These are phyloP conservation scores for Gaeumannomyces tritici DNA, from an alignment of 2,329 filamentous ascomycete species.

Conservation along the genomic window DNA sequence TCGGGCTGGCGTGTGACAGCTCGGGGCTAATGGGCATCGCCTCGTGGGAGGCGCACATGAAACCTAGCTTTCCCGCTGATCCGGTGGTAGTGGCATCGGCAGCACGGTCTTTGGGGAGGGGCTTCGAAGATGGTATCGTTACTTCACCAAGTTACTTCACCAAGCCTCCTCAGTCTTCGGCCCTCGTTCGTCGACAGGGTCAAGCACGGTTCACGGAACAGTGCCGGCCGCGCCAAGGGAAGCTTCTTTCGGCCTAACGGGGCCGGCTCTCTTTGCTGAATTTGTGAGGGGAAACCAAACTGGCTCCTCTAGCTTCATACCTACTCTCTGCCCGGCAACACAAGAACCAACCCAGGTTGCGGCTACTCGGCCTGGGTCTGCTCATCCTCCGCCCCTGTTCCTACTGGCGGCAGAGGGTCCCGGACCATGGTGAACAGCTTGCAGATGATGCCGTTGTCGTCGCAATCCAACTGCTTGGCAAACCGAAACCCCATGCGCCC, in stretches of 20 bases:
- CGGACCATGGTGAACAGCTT: slow-evolving; percentile 40
- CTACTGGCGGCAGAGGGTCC: slow-evolving; percentile 19
- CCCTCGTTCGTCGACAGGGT: background rate
- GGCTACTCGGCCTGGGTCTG: background rate
- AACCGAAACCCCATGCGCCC: slow-evolving; percentile 58
- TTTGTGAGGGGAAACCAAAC: too few relatives aligned
- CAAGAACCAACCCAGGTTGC: background rate
- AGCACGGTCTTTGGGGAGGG: background rate
- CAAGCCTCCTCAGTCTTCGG: background rate
- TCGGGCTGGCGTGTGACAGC: background rate
- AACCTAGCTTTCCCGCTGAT: background rate
- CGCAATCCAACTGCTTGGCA: slow-evolving; percentile 55
- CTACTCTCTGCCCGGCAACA: too few relatives aligned
- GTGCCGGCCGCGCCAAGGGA: background rate
- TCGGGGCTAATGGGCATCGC: background rate
- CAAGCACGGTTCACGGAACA: background rate
- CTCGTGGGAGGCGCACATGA: background rate
- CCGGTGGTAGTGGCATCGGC: too few relatives aligned
- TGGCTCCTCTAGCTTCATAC: too few relatives aligned
- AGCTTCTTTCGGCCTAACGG: background rate
- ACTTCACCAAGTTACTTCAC: background rate
- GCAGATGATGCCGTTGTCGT: slow-evolving; percentile 48
- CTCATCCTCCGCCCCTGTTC: background rate
- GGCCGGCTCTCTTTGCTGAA: background rate
- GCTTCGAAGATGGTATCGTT: background rate